phyloP scores from a whole-genome alignment of 1,139 yeast genomes.

The Saccharomyces hybrid region DNA sequence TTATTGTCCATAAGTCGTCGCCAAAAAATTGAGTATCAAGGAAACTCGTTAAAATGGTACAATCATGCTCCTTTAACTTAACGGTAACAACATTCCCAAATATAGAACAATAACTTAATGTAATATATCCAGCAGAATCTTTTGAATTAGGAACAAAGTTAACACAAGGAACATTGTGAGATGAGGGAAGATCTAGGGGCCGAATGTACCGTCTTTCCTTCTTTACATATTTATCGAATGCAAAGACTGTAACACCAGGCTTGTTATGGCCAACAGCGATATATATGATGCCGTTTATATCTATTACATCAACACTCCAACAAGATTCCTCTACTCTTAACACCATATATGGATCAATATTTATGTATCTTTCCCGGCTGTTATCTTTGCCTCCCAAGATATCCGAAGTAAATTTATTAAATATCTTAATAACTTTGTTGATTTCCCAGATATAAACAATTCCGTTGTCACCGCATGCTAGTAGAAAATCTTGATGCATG shows the following conservation, averaged over 20 bases:
- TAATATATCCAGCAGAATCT: conserved; percentile 10
- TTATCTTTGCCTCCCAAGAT: neutral
- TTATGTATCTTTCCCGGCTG: neutral
- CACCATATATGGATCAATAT: conserved; percentile 9
- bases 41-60: conserved; percentile 2
- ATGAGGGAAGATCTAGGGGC: conserved; percentile 10
- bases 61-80: conserved; percentile 2
- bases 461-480: conserved; percentile 13
- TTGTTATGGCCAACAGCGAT: conserved; percentile 23
- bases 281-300: conserved; percentile 5
- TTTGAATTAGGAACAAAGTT: conserved; percentile 11
- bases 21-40: conserved; percentile 19
- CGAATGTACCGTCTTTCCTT: neutral
- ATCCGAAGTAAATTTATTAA: neutral
- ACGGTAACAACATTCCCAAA: conserved; percentile 16
- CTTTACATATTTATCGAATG: conserved; percentile 2
- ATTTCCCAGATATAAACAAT: conserved; percentile 10
- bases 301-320: conserved; percentile 23
- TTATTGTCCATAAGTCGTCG: conserved; percentile 16
- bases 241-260: conserved; percentile 19
- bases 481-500: conserved; percentile 11
- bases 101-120: conserved; percentile 15
- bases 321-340: conserved; percentile 15
- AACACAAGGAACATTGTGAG: conserved; percentile 16
- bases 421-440: conserved; percentile 2